phyloP scores from a whole-genome alignment of 495 filamentous ascomycete species.

The Aspergillus saccharolyticus region DNA sequence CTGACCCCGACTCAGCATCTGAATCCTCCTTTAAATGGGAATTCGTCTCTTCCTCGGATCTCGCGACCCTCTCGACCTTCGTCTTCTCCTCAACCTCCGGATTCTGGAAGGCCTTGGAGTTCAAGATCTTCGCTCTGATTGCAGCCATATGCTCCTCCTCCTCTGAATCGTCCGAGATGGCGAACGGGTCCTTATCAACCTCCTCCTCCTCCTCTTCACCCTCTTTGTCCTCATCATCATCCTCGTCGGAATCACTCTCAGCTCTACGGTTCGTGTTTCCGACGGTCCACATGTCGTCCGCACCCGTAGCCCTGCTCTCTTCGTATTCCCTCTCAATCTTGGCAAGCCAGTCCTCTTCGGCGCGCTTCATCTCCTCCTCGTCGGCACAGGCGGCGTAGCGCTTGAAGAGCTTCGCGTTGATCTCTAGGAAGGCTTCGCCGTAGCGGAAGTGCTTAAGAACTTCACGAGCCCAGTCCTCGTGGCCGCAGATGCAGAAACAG shows the following conservation, averaged over 20 bases:
- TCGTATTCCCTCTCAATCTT: conserved; percentile 86
- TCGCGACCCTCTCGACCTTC: conserved; percentile 51
- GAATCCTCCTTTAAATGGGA: conserved; percentile 49
- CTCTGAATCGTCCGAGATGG: conserved; percentile 70
- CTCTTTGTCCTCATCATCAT: conserved; percentile 50
- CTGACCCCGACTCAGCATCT: conserved; percentile 68
- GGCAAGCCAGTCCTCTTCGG: conserved; percentile 80
- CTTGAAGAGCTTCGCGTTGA: conserved; percentile 77
- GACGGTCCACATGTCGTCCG: conserved; percentile 71
- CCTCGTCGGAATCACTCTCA: conserved; percentile 32
- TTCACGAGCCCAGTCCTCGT: conserved; percentile 81
- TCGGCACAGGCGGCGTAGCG: conserved; percentile 77
- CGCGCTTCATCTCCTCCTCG: conserved; percentile 83
- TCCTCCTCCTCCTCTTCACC: conserved; percentile 44
- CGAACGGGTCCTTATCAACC: conserved; percentile 59
- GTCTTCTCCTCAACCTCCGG: conserved; percentile 47
- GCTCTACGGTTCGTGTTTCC: conserved; percentile 74
- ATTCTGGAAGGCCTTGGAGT: conserved; percentile 80
- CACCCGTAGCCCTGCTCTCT: conserved; percentile 61
- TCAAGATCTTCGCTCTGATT: conserved; percentile 74
- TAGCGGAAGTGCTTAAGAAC: conserved; percentile 82
- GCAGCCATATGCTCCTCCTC: conserved; percentile 91
- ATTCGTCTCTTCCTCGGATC: conserved; percentile 23
- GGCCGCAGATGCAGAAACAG: conserved; percentile 86
- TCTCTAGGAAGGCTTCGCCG: conserved; percentile 78